These are phyloP conservation scores for Penicillium canescens DNA, from an alignment of 495 filamentous ascomycete genomes.

Conservation along the genomic window DNA sequence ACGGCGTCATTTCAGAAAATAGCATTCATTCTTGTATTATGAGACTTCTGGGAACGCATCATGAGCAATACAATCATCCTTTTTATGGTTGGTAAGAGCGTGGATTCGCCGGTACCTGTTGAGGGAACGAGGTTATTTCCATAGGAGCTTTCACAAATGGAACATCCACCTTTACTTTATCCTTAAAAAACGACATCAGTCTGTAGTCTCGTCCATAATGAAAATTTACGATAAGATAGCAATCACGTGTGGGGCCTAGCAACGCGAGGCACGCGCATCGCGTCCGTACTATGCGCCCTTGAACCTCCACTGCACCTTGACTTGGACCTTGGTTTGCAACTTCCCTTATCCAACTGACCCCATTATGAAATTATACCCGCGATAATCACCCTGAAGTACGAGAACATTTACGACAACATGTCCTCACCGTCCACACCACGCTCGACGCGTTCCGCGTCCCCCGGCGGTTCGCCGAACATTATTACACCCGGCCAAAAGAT, in stretches of 20 bases:
- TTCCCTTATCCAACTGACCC: conserved; percentile 1
- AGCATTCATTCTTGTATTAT: conserved; percentile 21
- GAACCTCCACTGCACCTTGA: background rate
- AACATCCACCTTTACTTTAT: too few species aligned
- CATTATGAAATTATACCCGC: conserved; percentile 2
- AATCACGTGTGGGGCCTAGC: conserved; percentile 20
- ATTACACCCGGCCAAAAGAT: conserved; percentile 72
- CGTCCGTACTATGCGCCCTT: conserved; percentile 29
- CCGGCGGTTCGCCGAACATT: conserved; percentile 36
- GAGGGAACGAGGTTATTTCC: background rate
- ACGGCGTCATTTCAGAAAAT: conserved; percentile 14
- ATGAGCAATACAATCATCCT: conserved; percentile 5
- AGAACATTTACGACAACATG: conserved; percentile 24
- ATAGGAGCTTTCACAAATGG: too few species aligned
- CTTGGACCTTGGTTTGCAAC: conserved; percentile 7
- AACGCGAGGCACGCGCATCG: conserved; percentile 34
- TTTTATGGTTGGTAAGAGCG: background rate
- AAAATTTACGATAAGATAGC: conserved; percentile 18
- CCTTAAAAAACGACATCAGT: too few species aligned
- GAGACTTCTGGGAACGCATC: conserved; percentile 18
- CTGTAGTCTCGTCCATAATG: too few species aligned
- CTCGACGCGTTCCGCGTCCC: conserved; percentile 42
- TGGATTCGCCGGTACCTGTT: background rate
- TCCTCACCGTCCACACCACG: conserved; percentile 44
- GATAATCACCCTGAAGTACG: background rate